A percentile compares a stretch with the other conserved stretches of the same genome.
Conservation (phyloP, 179 eudicot genomes). For the Heliamphora pulchella region DNA sequence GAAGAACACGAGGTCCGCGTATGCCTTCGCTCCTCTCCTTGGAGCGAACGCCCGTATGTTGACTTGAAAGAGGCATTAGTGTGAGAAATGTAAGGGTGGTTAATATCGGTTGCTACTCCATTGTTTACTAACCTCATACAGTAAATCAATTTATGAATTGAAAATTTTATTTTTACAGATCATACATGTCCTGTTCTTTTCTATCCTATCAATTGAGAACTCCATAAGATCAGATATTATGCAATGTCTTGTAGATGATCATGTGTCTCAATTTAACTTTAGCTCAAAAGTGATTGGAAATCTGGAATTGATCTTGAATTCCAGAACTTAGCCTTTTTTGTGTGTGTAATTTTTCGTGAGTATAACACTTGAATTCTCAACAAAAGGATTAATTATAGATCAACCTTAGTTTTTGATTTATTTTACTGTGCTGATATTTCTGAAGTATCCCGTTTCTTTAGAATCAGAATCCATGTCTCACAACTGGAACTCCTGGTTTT, state of each 20-base stretch:
- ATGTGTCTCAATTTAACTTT: background rate
- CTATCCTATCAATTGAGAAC: background rate
- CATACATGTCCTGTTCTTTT: background rate
- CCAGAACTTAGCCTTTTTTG: background rate
- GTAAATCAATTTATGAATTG: conserved; percentile 10
- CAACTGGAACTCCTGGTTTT: too few species aligned
- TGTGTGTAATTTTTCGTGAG: background rate
- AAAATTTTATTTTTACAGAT: conserved; percentile 5
- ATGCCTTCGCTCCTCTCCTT: conserved; percentile 60
- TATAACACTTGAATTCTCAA: background rate
- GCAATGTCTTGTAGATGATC: background rate
- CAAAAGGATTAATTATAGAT: background rate
- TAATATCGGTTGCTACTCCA: background rate
- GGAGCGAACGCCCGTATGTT: conserved; percentile 39
- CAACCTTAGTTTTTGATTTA: background rate
- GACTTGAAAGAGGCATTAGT: conserved; percentile 30
- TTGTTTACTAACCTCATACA: conserved; percentile 19
- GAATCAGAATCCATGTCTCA: too few species aligned
- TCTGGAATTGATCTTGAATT: background rate
- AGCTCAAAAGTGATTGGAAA: background rate
- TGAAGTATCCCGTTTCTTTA: too few species aligned
- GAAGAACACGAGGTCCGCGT: conserved; percentile 84
- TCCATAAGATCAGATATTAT: background rate
- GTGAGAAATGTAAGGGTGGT: conserved; percentile 19
- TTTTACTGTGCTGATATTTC: too few species aligned